phyloP scores from a whole-genome alignment of 2,329 filamentous ascomycete genomes.

The Cephalotrichum gorgonifer region DNA sequence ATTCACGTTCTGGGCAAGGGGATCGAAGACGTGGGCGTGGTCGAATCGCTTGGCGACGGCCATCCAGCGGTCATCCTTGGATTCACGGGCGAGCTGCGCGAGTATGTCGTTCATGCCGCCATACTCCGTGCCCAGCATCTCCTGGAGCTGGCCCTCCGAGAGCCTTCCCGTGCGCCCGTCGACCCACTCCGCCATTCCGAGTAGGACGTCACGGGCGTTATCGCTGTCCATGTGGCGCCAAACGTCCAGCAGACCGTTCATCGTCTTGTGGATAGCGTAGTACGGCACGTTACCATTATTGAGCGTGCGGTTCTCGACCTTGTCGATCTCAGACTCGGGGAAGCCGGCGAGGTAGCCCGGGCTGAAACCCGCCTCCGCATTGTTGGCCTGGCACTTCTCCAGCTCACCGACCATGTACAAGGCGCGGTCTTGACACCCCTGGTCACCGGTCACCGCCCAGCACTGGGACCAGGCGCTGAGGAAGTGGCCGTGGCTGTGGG shows the following conservation, averaged over 20 bases:
- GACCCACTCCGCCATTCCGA: slow-evolving; percentile 36
- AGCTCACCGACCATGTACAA: slow-evolving; percentile 33
- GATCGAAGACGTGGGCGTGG: slow-evolving; percentile 34
- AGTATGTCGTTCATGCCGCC: slow-evolving; percentile 44
- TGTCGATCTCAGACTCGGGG: slow-evolving; percentile 37
- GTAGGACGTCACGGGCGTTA: slow-evolving; percentile 29
- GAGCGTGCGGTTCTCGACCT: slow-evolving; percentile 30
- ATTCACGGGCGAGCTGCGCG: slow-evolving; percentile 34
- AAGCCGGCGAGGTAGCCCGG: slow-evolving; percentile 39
- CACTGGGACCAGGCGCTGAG: slow-evolving; percentile 39
- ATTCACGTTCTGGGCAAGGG: slow-evolving; percentile 33
- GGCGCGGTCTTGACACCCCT: slow-evolving; percentile 32
- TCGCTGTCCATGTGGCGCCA: slow-evolving; percentile 32
- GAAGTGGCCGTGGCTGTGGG: slow-evolving; percentile 39
- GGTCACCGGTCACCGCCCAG: slow-evolving; percentile 30
- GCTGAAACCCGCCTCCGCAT: slow-evolving; percentile 29
- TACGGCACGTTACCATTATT: slow-evolving; percentile 41
- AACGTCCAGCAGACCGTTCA: slow-evolving; percentile 39
- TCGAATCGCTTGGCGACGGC: slow-evolving; percentile 37
- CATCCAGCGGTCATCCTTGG: slow-evolving; percentile 33
- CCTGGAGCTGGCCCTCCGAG: slow-evolving; percentile 33
- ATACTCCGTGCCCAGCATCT: slow-evolving; percentile 35
- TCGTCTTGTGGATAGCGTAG: slow-evolving; percentile 43
- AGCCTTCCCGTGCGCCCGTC: slow-evolving; percentile 32
- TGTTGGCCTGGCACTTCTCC: slow-evolving; percentile 40